A percentile compares a stretch with the other conserved stretches of the same genome.
These are phyloP conservation scores for Trametes villosa DNA, from an alignment of 768 basidiomycete genomes.

Conservation along the genomic window DNA sequence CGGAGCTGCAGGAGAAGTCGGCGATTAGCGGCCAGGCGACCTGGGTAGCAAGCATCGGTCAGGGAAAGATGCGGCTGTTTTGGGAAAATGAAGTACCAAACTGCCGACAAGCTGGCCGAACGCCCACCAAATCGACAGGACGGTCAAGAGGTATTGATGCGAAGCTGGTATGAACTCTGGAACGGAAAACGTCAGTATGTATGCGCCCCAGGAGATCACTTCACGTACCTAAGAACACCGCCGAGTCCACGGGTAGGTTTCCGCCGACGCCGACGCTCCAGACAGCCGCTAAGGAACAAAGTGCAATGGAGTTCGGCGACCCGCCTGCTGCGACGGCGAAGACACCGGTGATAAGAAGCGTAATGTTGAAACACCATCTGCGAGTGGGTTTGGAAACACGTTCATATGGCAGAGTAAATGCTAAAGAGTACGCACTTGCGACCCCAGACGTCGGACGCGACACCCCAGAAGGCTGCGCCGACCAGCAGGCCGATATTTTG, in stretches of 20 bases:
- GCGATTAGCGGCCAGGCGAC: conserved; percentile 78
- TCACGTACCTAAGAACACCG: conserved; percentile 68
- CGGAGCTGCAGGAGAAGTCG: conserved; percentile 62
- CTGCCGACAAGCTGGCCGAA: conserved; percentile 71
- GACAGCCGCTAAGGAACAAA: conserved; percentile 55
- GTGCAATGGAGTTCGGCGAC: conserved; percentile 52
- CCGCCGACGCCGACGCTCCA: conserved; percentile 79
- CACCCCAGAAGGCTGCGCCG: conserved; percentile 71
- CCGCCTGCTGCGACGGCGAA: conserved; percentile 71
- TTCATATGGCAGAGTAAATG: no score
- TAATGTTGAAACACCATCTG: conserved; percentile 72
- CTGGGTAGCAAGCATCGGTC: conserved; percentile 31
- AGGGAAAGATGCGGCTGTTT: background rate
- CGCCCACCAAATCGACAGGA: conserved; percentile 82
- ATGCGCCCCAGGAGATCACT: background rate
- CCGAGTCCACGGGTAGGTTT: conserved; percentile 75
- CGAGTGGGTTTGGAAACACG: background rate
- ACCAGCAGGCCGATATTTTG: conserved; percentile 77
- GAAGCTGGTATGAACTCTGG: conserved; percentile 68
- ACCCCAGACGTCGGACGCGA: conserved; percentile 74
- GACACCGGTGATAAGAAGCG: conserved; percentile 64
- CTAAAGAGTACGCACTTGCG: conserved; percentile 45
- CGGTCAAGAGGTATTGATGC: conserved; percentile 76
- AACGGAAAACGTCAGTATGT: background rate
- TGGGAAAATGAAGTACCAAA: conserved; percentile 43